phyloP scores from a whole-genome alignment of 495 filamentous ascomycete species.

The Sabuloglossum arenarium region DNA sequence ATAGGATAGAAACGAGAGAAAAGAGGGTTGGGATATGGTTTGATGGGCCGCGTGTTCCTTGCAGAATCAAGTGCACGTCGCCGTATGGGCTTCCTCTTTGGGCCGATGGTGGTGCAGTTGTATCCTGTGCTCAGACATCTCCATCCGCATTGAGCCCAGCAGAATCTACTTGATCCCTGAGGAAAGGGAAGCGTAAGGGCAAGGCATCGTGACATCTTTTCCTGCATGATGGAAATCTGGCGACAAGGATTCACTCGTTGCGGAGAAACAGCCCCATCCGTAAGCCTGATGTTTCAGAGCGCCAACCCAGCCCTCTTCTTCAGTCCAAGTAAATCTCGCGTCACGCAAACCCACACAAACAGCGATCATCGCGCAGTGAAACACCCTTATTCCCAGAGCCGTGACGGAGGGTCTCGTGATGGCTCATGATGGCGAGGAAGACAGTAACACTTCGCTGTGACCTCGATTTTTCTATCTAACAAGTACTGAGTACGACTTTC shows the following conservation, averaged over 20 bases:
- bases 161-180: neutral
- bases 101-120: neutral
- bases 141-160: neutral
- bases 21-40: neutral
- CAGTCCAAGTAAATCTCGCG: neutral
- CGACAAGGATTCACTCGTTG: neutral
- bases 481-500: too few relatives aligned
- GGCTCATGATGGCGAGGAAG: neutral
- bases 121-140: neutral
- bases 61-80: neutral
- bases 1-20: conserved; percentile 22
- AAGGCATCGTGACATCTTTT: neutral
- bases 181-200: neutral
- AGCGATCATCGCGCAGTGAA: neutral
- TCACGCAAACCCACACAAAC: neutral
- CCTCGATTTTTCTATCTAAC: too few relatives aligned
- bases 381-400: neutral
- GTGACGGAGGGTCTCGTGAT: neutral
- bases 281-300: neutral
- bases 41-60: neutral
- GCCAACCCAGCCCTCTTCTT: neutral
- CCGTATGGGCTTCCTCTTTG: neutral
- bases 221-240: neutral
- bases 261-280: neutral
- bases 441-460: neutral